Evolutionary conservation across 805 yeast species (phyloP).

Genomic region (Teunomyces kruisii): DNA sequence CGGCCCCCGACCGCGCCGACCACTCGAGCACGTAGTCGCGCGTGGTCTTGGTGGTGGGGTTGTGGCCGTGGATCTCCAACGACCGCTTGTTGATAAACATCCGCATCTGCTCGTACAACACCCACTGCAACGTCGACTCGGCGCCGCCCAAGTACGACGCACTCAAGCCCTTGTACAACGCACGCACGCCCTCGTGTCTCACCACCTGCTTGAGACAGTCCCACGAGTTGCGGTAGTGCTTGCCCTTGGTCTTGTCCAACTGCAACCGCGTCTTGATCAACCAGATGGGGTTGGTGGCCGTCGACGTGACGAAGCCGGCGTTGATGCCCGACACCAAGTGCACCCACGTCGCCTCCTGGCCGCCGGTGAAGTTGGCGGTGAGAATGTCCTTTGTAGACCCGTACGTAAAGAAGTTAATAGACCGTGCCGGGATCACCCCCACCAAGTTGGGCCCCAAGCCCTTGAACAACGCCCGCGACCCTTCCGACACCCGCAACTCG

Average conservation of each 20-base stretch:
- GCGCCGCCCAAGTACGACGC: constrained; percentile 93
- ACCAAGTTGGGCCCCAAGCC: constrained; percentile 96
- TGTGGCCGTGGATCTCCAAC: constrained; percentile 31
- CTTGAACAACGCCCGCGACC: constrained; percentile 81
- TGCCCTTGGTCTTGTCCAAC: constrained; percentile 69
- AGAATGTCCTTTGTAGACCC: constrained; percentile 86
- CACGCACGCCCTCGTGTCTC: constrained; percentile 72
- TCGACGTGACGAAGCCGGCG: constrained; percentile 93
- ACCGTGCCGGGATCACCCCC: constrained; percentile 97
- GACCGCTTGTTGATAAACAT: constrained; percentile 56
- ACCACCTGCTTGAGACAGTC: constrained; percentile 77
- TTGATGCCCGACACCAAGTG: constrained; percentile 83
- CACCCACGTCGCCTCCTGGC: constrained; percentile 78
- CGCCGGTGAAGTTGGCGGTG: constrained; percentile 64
- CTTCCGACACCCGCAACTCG: constrained; percentile 72
- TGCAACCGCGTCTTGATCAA: constrained; percentile 91
- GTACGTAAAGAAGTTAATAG: constrained; percentile 93
- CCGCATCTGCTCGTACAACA: constrained; percentile 93
- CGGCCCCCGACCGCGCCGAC: constrained; percentile 96
- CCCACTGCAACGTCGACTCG: constrained; percentile 95
- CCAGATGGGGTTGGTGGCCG: constrained; percentile 99
- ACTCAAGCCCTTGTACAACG: constrained; percentile 86
- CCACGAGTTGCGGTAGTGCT: constrained; percentile 75
- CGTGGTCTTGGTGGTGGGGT: constrained; percentile 33
- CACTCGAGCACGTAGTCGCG: constrained; percentile 76